These are phyloP conservation scores for Floccularia luteovirens DNA, from an alignment of 768 basidiomycete genomes.

Conservation along the genomic window DNA sequence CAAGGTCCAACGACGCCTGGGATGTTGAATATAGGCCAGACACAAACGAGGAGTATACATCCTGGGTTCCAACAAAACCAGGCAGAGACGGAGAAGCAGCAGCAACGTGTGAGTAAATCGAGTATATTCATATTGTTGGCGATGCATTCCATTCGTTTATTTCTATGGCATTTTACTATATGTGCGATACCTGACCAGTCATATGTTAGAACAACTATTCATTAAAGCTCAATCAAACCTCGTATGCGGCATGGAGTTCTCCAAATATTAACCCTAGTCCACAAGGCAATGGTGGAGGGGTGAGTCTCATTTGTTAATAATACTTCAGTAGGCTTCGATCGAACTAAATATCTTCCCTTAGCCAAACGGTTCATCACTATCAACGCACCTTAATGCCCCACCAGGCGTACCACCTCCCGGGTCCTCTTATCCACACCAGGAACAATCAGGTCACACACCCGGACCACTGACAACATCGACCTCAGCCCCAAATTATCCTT, in stretches of 20 bases:
- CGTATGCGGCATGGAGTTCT: conserved; percentile 60
- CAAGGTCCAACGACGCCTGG: conserved; percentile 48
- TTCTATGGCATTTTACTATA: background rate
- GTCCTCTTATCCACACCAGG: conserved; percentile 15
- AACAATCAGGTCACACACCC: conserved; percentile 16
- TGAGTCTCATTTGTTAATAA: background rate
- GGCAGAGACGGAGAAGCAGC: conserved; percentile 60
- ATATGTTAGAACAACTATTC: conserved; percentile 45
- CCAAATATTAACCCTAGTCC: conserved; percentile 39
- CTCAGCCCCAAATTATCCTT: conserved; percentile 18
- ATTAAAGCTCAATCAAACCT: conserved; percentile 56
- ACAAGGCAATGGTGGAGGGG: conserved; percentile 17
- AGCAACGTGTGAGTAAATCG: conserved; percentile 46
- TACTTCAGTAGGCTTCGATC: background rate
- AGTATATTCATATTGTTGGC: conserved; percentile 7
- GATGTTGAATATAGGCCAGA: conserved; percentile 48
- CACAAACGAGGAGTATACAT: conserved; percentile 37
- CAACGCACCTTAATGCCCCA: conserved; percentile 47
- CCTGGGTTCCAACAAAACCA: conserved; percentile 51
- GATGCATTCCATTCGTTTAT: background rate
- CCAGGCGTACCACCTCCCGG: conserved; percentile 29
- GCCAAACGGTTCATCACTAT: conserved; percentile 39
- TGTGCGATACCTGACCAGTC: background rate
- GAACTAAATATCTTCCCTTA: conserved; percentile 11
- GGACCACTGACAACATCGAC: conserved; percentile 17